A percentile compares a stretch with the other conserved stretches of the same genome.
Evolutionary conservation across 139 green algal genomes (phyloP).

Genomic region (Closterium sp.): DNA sequence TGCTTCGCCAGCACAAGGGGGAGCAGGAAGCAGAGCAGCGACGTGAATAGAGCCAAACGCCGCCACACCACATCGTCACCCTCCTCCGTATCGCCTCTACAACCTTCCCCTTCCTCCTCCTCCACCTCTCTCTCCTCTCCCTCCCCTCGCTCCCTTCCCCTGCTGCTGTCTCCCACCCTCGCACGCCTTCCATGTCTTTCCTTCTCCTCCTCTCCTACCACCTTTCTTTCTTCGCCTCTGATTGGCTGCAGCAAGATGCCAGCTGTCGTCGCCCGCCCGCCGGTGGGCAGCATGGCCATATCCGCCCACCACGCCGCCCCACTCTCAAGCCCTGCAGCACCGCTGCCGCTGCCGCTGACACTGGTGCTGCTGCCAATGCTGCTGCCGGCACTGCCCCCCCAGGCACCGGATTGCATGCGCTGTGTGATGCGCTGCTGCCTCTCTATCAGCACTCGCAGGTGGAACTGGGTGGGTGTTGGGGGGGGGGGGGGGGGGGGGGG

Average conservation of each 20-base stretch:
- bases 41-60: not conserved
- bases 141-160: not conserved
- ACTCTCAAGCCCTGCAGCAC: not conserved
- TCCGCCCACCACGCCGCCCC: not conserved
- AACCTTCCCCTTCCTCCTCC: not conserved
- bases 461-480: not conserved
- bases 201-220: not conserved
- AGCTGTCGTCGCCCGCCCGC: not conserved
- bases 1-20: not conserved
- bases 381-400: not conserved
- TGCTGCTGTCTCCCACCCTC: not conserved
- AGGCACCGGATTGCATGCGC: not conserved
- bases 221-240: not conserved
- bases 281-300: not conserved
- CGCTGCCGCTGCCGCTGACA: not conserved
- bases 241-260: not conserved
- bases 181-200: not conserved
- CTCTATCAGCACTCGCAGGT: not conserved
- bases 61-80: not conserved
- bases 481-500: too few relatives aligned
- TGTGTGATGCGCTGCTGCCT: not conserved
- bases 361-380: not conserved
- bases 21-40: not conserved
- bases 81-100: not conserved
- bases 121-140: not conserved